Conservation (phyloP, 2,329 filamentous ascomycete species). For the Penicillium sp. region DNA sequence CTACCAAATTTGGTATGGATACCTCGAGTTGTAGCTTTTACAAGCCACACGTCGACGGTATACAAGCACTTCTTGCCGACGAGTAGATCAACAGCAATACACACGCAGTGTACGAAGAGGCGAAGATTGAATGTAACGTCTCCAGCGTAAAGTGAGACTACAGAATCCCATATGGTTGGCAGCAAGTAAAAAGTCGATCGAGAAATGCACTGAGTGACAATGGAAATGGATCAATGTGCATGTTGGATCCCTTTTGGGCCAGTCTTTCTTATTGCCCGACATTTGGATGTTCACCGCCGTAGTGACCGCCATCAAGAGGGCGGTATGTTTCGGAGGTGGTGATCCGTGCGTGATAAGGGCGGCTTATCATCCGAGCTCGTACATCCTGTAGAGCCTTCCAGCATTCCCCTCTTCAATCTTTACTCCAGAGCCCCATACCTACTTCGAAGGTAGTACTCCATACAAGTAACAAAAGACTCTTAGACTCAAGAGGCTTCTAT, state of each 20-base stretch:
- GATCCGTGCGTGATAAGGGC: background rate
- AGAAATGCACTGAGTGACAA: conserved; percentile 3
- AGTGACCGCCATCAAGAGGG: conserved; percentile 5
- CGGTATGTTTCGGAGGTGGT: background rate
- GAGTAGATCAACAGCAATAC: background rate
- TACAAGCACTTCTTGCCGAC: conserved; percentile 7
- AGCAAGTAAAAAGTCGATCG: background rate
- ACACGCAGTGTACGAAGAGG: background rate
- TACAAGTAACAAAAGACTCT: no score
- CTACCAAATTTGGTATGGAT: background rate
- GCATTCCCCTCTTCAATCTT: no score
- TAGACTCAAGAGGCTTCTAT: no score
- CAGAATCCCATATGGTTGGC: background rate
- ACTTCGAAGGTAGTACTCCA: no score
- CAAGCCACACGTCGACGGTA: conserved; percentile 1
- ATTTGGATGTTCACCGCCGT: conserved; percentile 13
- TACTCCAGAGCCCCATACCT: no score
- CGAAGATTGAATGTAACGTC: background rate
- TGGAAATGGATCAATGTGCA: conserved; percentile 20
- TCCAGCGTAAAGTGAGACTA: background rate
- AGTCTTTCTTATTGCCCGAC: conserved; percentile 19
- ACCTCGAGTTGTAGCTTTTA: background rate
- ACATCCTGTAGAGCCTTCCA: no score
- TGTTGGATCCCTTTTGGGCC: conserved; percentile 26
- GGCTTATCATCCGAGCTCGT: background rate